Evolutionary conservation across 2,329 filamentous ascomycete species (phyloP).

Genomic region (Pseudovirgaria hyperparasitica): DNA sequence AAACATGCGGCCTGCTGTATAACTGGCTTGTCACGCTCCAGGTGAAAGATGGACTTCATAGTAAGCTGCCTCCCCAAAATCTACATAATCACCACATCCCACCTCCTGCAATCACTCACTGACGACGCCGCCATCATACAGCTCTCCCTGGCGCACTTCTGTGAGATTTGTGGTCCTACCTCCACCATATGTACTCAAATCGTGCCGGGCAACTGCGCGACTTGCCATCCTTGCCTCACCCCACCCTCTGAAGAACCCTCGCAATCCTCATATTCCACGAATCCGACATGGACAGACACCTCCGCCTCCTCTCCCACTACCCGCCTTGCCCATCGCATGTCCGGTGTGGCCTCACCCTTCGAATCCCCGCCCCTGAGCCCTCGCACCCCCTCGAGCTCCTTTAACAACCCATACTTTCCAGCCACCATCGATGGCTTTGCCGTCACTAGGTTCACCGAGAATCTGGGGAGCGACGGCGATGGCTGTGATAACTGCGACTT

Average conservation of each 20-base stretch:
- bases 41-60: too few relatives aligned
- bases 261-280: constrained; percentile 17
- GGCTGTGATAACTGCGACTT: constrained; percentile 46
- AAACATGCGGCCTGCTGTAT: too few relatives aligned
- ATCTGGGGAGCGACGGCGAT: constrained; percentile 34
- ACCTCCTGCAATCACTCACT: too few relatives aligned
- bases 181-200: constrained; percentile 50
- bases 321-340: constrained; percentile 19
- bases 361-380: constrained; percentile 29
- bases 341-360: constrained; percentile 23
- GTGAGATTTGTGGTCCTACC: constrained; percentile 49
- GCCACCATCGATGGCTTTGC: constrained; percentile 16
- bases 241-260: constrained; percentile 25
- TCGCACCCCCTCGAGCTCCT: constrained; percentile 16
- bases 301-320: too few relatives aligned
- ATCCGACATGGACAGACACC: constrained; percentile 21
- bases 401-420: constrained; percentile 40
- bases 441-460: constrained; percentile 20
- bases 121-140: too few relatives aligned
- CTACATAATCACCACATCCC: too few relatives aligned
- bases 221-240: constrained; percentile 37
- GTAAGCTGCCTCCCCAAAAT: too few relatives aligned
- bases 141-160: constrained; percentile 51
- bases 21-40: too few relatives aligned
- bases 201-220: constrained; percentile 39